These are phyloP conservation scores for Chalciporus piperatoides DNA, from an alignment of 1,284 basidiomycete genomes.

Conservation along the genomic window DNA sequence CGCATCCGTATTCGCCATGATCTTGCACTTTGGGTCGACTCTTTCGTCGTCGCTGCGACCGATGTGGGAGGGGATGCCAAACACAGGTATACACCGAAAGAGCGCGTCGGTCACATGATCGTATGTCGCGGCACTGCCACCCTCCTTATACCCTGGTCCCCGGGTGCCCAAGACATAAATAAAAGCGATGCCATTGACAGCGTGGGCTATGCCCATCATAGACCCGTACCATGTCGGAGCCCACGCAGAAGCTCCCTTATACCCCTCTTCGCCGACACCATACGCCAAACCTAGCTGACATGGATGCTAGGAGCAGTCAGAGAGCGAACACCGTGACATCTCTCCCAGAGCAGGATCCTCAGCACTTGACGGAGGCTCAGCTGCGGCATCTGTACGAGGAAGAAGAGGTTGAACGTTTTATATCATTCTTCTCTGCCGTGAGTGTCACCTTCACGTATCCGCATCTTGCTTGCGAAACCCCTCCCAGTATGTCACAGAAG, in stretches of 20 bases:
- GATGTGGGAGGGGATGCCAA: conserved; percentile 5
- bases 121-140: conserved; percentile 7
- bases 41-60: conserved; percentile 2
- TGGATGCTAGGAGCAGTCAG: background rate
- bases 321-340: background rate
- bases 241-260: background rate
- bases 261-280: background rate
- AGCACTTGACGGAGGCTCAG: conserved; percentile 35
- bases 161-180: too few relatives aligned
- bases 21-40: background rate
- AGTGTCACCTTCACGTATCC: conserved; percentile 17
- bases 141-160: background rate
- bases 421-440: conserved; percentile 55
- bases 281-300: background rate
- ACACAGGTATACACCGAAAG: conserved; percentile 15
- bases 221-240: conserved; percentile 15
- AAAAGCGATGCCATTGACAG: too few relatives aligned
- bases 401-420: conserved; percentile 59
- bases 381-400: conserved; percentile 56
- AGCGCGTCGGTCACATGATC: conserved; percentile 33
- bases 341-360: conserved; percentile 4
- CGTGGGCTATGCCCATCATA: background rate
- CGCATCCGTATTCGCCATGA: conserved; percentile 15
- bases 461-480: background rate
- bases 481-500: conserved; percentile 60